A percentile compares a stretch with the other conserved stretches of the same genome.
Evolutionary conservation across 2,329 filamentous ascomycete species (phyloP).

Genomic region (Aspergillus aculeatus): DNA sequence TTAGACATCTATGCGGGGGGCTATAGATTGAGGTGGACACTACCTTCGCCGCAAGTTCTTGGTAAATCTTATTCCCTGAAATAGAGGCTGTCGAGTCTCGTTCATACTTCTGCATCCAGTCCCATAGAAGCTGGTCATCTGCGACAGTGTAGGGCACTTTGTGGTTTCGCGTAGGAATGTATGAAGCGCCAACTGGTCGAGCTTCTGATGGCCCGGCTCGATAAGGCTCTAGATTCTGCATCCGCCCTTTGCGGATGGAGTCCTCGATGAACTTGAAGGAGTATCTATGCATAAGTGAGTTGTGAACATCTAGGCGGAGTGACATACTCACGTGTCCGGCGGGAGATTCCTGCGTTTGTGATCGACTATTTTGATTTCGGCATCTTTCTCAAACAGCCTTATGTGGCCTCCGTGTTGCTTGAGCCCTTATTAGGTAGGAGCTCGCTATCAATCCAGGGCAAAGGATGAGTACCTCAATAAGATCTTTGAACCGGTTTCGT

Average conservation of each 20-base stretch:
- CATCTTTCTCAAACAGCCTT: slow-evolving; percentile 53
- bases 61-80: slow-evolving; percentile 47
- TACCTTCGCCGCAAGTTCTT: slow-evolving; percentile 43
- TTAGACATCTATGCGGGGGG: neutral
- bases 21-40: neutral
- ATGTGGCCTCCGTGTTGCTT: slow-evolving; percentile 56
- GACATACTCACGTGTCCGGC: slow-evolving; percentile 45
- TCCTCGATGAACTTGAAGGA: slow-evolving; percentile 60
- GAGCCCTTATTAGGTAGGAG: slow-evolving; percentile 1
- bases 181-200: slow-evolving; percentile 46
- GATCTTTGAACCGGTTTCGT: slow-evolving; percentile 49
- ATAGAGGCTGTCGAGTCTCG: slow-evolving; percentile 30
- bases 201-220: slow-evolving; percentile 45
- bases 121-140: slow-evolving; percentile 47
- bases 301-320: neutral
- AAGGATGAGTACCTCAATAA: slow-evolving; percentile 44
- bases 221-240: slow-evolving; percentile 52
- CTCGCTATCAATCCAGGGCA: neutral
- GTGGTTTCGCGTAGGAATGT: slow-evolving; percentile 35
- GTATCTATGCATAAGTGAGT: slow-evolving; percentile 36
- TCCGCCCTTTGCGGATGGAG: slow-evolving; percentile 49
- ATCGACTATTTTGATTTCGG: slow-evolving; percentile 60
- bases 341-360: slow-evolving; percentile 53
- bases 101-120: slow-evolving; percentile 43
- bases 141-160: slow-evolving; percentile 39